Percentiles rank a stretch among this genome's conserved stretches.
Evolutionary conservation across 768 basidiomycete genomes (phyloP).

Genomic region (Lactifluus pinguis): DNA sequence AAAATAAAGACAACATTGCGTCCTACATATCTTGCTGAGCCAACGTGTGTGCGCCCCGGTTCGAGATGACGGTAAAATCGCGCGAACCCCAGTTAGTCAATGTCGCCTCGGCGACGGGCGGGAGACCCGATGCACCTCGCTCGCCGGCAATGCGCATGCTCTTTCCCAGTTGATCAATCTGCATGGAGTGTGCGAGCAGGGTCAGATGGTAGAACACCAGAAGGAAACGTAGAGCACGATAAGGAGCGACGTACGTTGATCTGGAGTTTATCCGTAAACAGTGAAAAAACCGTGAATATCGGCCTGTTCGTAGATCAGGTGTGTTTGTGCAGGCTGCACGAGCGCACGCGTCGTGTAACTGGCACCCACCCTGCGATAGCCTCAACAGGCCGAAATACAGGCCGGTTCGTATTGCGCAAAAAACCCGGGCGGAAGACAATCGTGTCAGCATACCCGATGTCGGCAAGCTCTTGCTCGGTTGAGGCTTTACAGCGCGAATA

Average conservation of each 20-base stretch:
- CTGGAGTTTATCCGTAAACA: not conserved
- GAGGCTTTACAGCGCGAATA: constrained; percentile 64
- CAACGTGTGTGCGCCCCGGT: constrained; percentile 21
- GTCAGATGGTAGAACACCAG: not conserved
- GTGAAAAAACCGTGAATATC: constrained; percentile 1
- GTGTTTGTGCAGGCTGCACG: not conserved
- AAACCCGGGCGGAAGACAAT: constrained; percentile 59
- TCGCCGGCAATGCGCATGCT: constrained; percentile 44
- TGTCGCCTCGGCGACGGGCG: constrained; percentile 34
- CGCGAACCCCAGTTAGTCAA: constrained; percentile 28
- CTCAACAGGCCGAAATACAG: constrained; percentile 34
- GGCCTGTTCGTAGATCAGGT: not conserved
- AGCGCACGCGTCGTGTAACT: not conserved
- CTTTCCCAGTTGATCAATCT: constrained; percentile 46
- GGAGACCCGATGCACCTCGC: constrained; percentile 43
- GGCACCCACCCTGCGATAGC: constrained; percentile 33
- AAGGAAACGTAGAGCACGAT: not conserved
- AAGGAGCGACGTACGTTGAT: not conserved
- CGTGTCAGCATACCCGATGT: constrained; percentile 58
- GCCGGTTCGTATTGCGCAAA: constrained; percentile 40
- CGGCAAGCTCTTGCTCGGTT: constrained; percentile 58
- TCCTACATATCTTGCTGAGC: not conserved
- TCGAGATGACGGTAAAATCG: constrained; percentile 43
- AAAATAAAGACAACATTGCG: not conserved
- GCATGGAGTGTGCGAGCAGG: not conserved